Base-by-base conservation (phyloP, 805 yeast species). In the Myxozyma sirexii region DNA sequence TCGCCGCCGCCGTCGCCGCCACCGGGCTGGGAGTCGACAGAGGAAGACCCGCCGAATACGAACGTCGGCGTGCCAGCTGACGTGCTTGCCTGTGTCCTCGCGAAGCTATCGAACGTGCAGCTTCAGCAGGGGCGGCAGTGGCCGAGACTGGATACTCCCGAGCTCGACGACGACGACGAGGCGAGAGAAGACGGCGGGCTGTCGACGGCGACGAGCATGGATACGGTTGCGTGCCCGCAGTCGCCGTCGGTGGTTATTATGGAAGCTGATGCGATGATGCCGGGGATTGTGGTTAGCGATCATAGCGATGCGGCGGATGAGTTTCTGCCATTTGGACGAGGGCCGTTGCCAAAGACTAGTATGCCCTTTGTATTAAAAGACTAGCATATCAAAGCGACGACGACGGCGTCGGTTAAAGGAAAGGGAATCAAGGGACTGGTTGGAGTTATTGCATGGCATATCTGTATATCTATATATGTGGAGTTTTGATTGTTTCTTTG, bases 1-100 rank as follows among this genome's bases (percentile, higher is more conserved):
- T 66, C 69, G 21, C 70, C 70, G 15, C 70, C 70, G 24, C 67
- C 68, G 26, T 68, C 70, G 17, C 70, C 70, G n/a, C 70, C 70
- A 1, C 58, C 63, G 3, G 70, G 63, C 1, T 68, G 70, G 70
- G 58, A 54, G 26, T 29, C 62, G 21, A 21, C 21, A 7, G 47
- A 41, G 12, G 70, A 68, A 46, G 67, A 63, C 13, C 64, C 70
- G 13, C 70, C 70, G 27, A 68, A 68, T 33, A 21, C 41, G 21
- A 45, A 56, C 17, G 31, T 46, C 1, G 69, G 68, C 1, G 56
- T 58, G 3, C 45, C 46, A 3, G 52, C 60, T 3, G 57, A 66
- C 24, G 27, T 47, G 19, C 56, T 65, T 33, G 47, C 41, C 10
- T 60, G 45, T 6, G 63, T 66, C 6, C 23, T 67, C 21, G 21